These are phyloP conservation scores for Monascus ruber DNA, from an alignment of 2,329 filamentous ascomycete genomes.

Conservation along the genomic window DNA sequence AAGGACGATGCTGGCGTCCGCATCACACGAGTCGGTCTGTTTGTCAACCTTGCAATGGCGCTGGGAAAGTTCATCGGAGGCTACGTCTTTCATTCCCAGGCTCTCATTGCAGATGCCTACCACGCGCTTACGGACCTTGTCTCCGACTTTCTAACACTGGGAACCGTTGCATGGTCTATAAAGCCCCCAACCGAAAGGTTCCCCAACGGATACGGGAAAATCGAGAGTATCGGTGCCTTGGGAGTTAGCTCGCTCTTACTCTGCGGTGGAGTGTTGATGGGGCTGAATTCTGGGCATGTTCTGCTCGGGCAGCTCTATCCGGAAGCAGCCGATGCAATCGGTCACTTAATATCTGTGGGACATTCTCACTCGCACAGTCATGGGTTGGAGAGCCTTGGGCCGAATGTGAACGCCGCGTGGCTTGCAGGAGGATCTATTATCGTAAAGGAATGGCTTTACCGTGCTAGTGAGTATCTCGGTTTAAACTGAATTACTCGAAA, in stretches of 20 bases:
- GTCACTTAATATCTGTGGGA: conserved; percentile 30
- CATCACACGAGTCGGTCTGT: conserved; percentile 80
- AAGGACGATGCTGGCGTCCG: conserved; percentile 87
- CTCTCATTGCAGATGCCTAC: conserved; percentile 85
- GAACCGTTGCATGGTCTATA: conserved; percentile 87
- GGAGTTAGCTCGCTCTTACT: conserved; percentile 88
- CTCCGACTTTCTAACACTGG: conserved; percentile 85
- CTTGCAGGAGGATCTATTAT: conserved; percentile 79
- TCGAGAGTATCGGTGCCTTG: conserved; percentile 89
- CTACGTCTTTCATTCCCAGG: conserved; percentile 89
- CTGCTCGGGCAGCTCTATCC: conserved; percentile 64
- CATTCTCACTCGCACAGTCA: conserved; percentile 52
- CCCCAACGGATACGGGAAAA: conserved; percentile 86
- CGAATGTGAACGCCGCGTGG: conserved; percentile 91
- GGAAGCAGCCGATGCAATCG: conserved; percentile 45
- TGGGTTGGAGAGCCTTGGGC: conserved; percentile 44
- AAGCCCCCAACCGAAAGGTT: conserved; percentile 74
- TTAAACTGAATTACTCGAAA: neutral
- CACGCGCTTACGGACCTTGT: conserved; percentile 92
- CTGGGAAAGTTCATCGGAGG: conserved; percentile 85
- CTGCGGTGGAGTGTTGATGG: conserved; percentile 84
- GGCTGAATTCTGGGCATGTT: conserved; percentile 59
- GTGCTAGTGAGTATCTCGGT: conserved; percentile 63
- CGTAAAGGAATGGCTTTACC: conserved; percentile 94
- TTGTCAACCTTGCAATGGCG: conserved; percentile 88